Evolutionary conservation across 129 eudicot genomes (phyloP).

Genomic region (Chrysanthemum seticuspe): DNA sequence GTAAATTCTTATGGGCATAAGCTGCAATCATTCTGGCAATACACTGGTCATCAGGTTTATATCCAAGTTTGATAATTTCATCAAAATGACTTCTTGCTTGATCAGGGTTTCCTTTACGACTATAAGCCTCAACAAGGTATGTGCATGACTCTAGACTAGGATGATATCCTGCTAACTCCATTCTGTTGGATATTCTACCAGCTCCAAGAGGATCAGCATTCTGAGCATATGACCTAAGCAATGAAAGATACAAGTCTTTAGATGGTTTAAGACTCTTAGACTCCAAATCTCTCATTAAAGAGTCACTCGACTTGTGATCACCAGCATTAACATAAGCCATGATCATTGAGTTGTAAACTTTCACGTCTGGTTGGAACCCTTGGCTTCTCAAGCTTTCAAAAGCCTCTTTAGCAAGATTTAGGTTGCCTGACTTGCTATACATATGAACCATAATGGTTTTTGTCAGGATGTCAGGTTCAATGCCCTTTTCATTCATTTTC

Average conservation of each 20-base stretch:
- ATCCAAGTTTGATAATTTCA: slow-evolving; percentile 52
- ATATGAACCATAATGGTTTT: slow-evolving; percentile 54
- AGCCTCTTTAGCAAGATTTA: slow-evolving; percentile 53
- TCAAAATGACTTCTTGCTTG: slow-evolving; percentile 63
- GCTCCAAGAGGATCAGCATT: slow-evolving; percentile 49
- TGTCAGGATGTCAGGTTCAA: slow-evolving; percentile 50
- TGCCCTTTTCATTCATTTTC: slow-evolving; percentile 75
- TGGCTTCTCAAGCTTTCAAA: slow-evolving; percentile 52
- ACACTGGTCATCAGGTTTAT: slow-evolving; percentile 75
- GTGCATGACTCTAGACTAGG: slow-evolving; percentile 45
- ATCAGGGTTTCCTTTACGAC: slow-evolving; percentile 34
- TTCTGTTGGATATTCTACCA: slow-evolving; percentile 27
- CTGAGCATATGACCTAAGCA: slow-evolving; percentile 58
- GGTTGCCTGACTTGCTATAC: slow-evolving; percentile 68
- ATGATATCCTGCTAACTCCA: slow-evolving; percentile 61
- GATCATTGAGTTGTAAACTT: slow-evolving; percentile 68
- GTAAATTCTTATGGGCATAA: slow-evolving; percentile 50
- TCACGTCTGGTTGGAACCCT: slow-evolving; percentile 67
- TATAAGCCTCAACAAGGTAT: slow-evolving; percentile 67
- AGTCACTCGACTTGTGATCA: slow-evolving; percentile 39
- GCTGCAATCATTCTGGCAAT: slow-evolving; percentile 68
- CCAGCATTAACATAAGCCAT: slow-evolving; percentile 63
- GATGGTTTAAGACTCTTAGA: slow-evolving; percentile 49
- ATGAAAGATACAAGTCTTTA: slow-evolving; percentile 48
- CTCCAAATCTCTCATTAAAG: slow-evolving; percentile 54